Evolutionary conservation across 2,329 filamentous ascomycete genomes (phyloP).

Genomic region (Chaetothyriales sp.): DNA sequence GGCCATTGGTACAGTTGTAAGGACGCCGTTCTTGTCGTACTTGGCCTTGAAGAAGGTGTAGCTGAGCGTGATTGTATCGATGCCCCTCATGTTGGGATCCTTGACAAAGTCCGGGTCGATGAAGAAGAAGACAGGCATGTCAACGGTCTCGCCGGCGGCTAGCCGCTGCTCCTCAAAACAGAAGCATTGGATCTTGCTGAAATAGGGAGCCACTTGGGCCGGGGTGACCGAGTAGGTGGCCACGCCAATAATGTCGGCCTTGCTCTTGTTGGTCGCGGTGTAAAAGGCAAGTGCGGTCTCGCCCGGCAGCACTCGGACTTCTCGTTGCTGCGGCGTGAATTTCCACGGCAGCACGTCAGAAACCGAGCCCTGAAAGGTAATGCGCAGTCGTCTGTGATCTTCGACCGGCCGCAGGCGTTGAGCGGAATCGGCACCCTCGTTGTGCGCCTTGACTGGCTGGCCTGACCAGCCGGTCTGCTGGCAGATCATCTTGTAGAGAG

Average conservation of each 20-base stretch:
- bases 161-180: conserved; percentile 95
- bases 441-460: conserved; percentile 71
- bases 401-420: conserved; percentile 68
- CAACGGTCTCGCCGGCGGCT: conserved; percentile 89
- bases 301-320: conserved; percentile 86
- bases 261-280: conserved; percentile 82
- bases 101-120: conserved; percentile 90
- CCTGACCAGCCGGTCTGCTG: conserved; percentile 64
- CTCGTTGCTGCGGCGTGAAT: conserved; percentile 89
- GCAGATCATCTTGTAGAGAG: conserved; percentile 53
- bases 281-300: conserved; percentile 97
- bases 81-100: conserved; percentile 81
- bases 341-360: conserved; percentile 96
- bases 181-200: conserved; percentile 99
- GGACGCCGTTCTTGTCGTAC: conserved; percentile 67
- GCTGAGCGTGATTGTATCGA: conserved; percentile 87
- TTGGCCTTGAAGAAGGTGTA: conserved; percentile 97
- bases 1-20: conserved; percentile 29
- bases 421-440: conserved; percentile 55
- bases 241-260: conserved; percentile 91
- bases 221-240: conserved; percentile 96
- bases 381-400: conserved; percentile 69
- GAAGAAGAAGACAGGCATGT: conserved; percentile 99
- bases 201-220: conserved; percentile 89
- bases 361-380: conserved; percentile 91